phyloP scores from a whole-genome alignment of 2,329 filamentous ascomycete species.

The Furcasterigmium sp. region DNA sequence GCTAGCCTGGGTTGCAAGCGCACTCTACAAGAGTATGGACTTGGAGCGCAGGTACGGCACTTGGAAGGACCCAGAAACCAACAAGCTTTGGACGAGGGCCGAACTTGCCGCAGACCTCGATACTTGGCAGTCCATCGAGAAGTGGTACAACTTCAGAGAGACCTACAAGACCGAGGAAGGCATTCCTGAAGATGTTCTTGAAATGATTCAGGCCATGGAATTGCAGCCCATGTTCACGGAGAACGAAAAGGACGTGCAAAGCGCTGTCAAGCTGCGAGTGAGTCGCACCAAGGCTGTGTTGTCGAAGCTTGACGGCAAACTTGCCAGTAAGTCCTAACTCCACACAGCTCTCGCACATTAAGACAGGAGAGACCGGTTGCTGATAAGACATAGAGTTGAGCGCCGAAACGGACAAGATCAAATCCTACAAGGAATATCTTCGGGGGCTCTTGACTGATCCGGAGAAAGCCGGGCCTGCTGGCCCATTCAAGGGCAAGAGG shows the following conservation, averaged over 20 bases:
- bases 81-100: slow-evolving; percentile 2
- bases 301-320: slow-evolving; percentile 23
- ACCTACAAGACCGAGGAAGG: not conserved
- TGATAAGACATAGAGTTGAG: slow-evolving; percentile 22
- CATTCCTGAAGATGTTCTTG: not conserved
- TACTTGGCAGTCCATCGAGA: not conserved
- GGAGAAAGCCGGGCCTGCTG: slow-evolving; percentile 26
- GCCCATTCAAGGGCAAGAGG: slow-evolving; percentile 35
- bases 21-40: slow-evolving; percentile 11
- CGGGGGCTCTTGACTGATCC: slow-evolving; percentile 33
- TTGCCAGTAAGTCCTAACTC: slow-evolving; percentile 30
- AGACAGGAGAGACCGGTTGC: not conserved
- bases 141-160: not conserved
- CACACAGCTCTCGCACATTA: too few relatives aligned
- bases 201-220: not conserved
- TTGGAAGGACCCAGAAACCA: slow-evolving; percentile 11
- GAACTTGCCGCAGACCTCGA: not conserved
- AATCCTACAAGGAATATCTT: slow-evolving; percentile 29
- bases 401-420: slow-evolving; percentile 22
- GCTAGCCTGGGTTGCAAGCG: slow-evolving; percentile 15
- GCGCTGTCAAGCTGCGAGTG: not conserved
- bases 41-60: slow-evolving; percentile 15
- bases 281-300: slow-evolving; percentile 15
- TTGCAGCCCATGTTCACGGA: not conserved
- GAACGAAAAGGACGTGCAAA: not conserved